phyloP scores from a whole-genome alignment of 805 yeast genomes.

The Ogataea neopini region DNA sequence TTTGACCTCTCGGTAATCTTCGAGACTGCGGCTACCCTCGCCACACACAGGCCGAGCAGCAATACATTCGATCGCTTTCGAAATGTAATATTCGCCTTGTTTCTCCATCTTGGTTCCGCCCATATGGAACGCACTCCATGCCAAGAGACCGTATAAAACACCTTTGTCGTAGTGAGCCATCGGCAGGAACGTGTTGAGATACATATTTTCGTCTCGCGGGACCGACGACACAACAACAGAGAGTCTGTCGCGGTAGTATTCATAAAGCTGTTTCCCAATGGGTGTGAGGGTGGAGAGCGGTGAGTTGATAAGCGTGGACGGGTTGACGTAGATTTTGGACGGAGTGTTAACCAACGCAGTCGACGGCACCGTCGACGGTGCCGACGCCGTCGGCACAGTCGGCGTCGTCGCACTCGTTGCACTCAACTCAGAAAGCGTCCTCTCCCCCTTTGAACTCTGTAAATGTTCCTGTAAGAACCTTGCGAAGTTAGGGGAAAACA shows the following conservation, averaged over 20 bases:
- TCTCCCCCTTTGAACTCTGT: slow-evolving; percentile 11
- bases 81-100: slow-evolving; percentile 51
- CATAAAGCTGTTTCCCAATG: slow-evolving; percentile 43
- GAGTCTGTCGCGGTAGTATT: slow-evolving; percentile 49
- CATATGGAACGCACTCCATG: slow-evolving; percentile 57
- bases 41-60: slow-evolving; percentile 33
- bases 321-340: slow-evolving; percentile 27
- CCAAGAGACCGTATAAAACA: slow-evolving; percentile 51
- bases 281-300: slow-evolving; percentile 34
- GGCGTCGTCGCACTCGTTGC: not conserved
- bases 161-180: slow-evolving; percentile 54
- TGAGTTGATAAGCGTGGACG: slow-evolving; percentile 30
- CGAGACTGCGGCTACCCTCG: slow-evolving; percentile 18
- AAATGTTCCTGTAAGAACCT: slow-evolving; percentile 27
- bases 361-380: not conserved
- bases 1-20: slow-evolving; percentile 21
- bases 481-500: slow-evolving; percentile 30
- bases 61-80: slow-evolving; percentile 47
- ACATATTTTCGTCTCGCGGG: slow-evolving; percentile 51
- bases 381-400: slow-evolving; percentile 3
- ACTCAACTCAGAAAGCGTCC: too few relatives aligned
- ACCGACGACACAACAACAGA: slow-evolving; percentile 47
- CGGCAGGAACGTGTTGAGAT: slow-evolving; percentile 53
- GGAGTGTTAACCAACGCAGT: too few relatives aligned
- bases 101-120: slow-evolving; percentile 43